phyloP scores from a whole-genome alignment of 2,329 filamentous ascomycete genomes.

The Geoglossum cookeanum region DNA sequence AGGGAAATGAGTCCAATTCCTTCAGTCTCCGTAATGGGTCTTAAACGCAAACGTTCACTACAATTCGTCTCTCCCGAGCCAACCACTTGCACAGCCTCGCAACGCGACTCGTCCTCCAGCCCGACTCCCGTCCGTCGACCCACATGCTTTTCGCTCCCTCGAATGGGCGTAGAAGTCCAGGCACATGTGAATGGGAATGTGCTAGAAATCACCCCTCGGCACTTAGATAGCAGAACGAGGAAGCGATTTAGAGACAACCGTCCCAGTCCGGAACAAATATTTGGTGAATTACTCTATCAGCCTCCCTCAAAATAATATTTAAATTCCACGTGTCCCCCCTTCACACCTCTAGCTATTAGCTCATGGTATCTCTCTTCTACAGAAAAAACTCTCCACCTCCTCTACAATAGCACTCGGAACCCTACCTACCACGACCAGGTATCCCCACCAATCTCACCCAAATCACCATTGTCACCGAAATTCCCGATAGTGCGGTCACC shows the following conservation, averaged over 20 bases:
- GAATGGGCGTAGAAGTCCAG: neutral
- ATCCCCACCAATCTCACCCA: neutral
- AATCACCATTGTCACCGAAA: neutral
- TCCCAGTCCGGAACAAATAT: neutral
- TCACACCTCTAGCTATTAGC: too few species aligned
- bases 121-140: neutral
- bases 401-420: neutral
- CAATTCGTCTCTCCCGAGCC: neutral
- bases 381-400: neutral
- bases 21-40: conserved; percentile 7
- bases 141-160: neutral
- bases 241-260: conserved; percentile 3
- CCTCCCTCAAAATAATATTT: neutral
- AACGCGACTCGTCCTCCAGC: neutral
- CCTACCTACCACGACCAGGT: neutral
- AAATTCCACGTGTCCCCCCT: neutral
- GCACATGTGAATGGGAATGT: neutral
- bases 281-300: neutral
- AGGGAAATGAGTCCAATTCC: neutral
- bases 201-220: neutral
- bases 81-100: neutral
- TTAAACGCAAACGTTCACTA: conserved; percentile 11
- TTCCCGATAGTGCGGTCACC: neutral
- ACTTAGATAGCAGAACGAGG: conserved; percentile 2
- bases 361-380: neutral